Conservation (phyloP, 768 basidiomycete genomes). For the Strobilomyces dryophilus region DNA sequence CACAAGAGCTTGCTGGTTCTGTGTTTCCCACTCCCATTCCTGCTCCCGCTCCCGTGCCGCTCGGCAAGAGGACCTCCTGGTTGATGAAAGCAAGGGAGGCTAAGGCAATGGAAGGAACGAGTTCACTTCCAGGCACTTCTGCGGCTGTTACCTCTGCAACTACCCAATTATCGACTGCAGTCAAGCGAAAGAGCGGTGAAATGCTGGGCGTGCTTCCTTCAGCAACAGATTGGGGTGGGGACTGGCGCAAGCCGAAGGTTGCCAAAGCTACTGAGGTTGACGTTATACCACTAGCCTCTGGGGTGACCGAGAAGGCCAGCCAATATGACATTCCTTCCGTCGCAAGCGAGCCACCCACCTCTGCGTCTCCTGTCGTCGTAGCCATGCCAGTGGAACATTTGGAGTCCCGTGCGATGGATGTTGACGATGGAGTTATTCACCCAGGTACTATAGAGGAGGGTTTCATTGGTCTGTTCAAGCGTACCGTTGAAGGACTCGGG, state of each 20-base stretch:
- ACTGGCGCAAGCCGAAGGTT: conserved; percentile 45
- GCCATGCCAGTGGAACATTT: neutral
- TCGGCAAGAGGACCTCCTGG: conserved; percentile 76
- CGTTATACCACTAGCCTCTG: conserved; percentile 20
- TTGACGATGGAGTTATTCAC: conserved; percentile 9
- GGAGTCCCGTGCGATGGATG: conserved; percentile 27
- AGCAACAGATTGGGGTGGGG: conserved; percentile 30
- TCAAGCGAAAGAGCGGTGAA: conserved; percentile 69
- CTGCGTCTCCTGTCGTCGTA: neutral
- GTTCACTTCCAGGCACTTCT: conserved; percentile 25
- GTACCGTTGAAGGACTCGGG: conserved; percentile 65
- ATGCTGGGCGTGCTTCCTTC: conserved; percentile 25
- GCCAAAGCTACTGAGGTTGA: conserved; percentile 42
- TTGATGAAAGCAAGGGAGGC: conserved; percentile 71
- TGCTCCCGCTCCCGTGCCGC: conserved; percentile 34
- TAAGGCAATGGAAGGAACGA: conserved; percentile 55
- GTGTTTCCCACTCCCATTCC: conserved; percentile 35
- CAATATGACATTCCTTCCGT: conserved; percentile 1
- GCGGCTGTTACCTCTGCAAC: neutral
- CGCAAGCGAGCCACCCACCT: neutral
- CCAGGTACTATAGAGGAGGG: conserved; percentile 33
- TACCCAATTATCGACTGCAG: conserved; percentile 22
- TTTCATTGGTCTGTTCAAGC: conserved; percentile 64
- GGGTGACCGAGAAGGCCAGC: conserved; percentile 5
- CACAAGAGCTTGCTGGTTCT: conserved; percentile 40